phyloP scores from a whole-genome alignment of 352 stramenopile genomes.

The Phytophthora cactorum region DNA sequence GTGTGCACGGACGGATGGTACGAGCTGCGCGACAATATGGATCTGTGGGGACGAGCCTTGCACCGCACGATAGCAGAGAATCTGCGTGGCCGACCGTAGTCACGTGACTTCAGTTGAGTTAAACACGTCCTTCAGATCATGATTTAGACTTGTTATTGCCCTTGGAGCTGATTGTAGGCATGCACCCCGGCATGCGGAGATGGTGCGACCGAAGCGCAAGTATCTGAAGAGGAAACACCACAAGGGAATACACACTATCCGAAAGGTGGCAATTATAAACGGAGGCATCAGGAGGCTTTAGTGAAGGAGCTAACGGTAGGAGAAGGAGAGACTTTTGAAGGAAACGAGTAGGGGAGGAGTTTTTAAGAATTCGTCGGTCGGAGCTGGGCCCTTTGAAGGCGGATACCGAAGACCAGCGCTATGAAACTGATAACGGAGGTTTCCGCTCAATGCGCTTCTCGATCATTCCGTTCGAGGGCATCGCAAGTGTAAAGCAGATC shows the following conservation, averaged over 20 bases:
- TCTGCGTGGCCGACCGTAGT: constrained; percentile 13
- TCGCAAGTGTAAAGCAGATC: constrained; percentile 45
- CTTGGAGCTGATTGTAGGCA: too few relatives aligned
- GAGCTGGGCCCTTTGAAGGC: constrained; percentile 32
- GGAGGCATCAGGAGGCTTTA: not conserved
- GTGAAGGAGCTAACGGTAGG: constrained; percentile 16
- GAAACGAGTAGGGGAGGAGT: constrained; percentile 39
- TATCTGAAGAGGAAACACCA: constrained; percentile 37
- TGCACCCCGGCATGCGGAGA: not conserved
- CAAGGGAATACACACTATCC: constrained; percentile 38
- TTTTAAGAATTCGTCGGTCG: constrained; percentile 34
- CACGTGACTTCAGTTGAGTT: not conserved
- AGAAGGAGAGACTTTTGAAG: constrained; percentile 36
- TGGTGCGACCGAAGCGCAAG: constrained; percentile 23
- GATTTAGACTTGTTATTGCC: too few relatives aligned
- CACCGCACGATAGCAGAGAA: constrained; percentile 32
- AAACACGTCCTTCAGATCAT: not conserved
- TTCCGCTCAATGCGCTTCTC: constrained; percentile 59
- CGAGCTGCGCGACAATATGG: constrained; percentile 38
- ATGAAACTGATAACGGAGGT: constrained; percentile 47
- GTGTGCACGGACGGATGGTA: constrained; percentile 37
- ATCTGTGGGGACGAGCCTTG: constrained; percentile 37
- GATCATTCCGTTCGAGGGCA: constrained; percentile 52
- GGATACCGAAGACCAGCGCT: constrained; percentile 47
- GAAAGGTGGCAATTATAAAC: constrained; percentile 23